These are phyloP conservation scores for Russula griseocarnosa DNA, from an alignment of 768 basidiomycete species.

Conservation along the genomic window DNA sequence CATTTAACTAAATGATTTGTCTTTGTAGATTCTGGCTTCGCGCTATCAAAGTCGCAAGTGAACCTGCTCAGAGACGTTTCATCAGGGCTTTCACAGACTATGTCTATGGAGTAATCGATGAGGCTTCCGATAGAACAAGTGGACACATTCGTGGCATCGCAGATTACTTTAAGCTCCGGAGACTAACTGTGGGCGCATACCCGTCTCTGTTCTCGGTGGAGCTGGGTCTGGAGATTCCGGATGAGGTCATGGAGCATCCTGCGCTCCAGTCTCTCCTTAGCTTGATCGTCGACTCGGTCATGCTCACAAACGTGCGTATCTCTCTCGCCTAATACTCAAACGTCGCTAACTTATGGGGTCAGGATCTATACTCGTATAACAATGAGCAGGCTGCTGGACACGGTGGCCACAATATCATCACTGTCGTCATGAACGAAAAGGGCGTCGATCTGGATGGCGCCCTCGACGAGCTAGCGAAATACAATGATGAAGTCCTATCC, in stretches of 20 bases:
- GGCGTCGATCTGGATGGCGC: slow-evolving; percentile 38
- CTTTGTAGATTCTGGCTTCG: slow-evolving; percentile 15
- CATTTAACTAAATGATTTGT: no score
- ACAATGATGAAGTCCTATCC: slow-evolving; percentile 31
- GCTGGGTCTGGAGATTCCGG: slow-evolving; percentile 40
- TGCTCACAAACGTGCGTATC: slow-evolving; percentile 39
- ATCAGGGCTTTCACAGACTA: slow-evolving; percentile 33
- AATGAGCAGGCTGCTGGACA: slow-evolving; percentile 41
- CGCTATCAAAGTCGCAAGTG: not conserved
- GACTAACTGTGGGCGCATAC: slow-evolving; percentile 40
- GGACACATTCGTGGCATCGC: slow-evolving; percentile 38
- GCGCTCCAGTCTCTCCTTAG: slow-evolving; percentile 34
- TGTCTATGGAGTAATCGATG: slow-evolving; percentile 34
- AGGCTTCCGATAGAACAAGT: slow-evolving; percentile 38
- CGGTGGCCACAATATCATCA: slow-evolving; percentile 42
- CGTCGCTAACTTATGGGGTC: not conserved
- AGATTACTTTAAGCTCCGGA: slow-evolving; percentile 40
- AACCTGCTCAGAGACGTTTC: slow-evolving; percentile 30
- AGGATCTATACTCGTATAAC: slow-evolving; percentile 43
- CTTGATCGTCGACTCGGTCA: slow-evolving; percentile 36
- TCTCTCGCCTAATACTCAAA: not conserved
- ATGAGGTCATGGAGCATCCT: slow-evolving; percentile 42
- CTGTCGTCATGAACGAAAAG: slow-evolving; percentile 40
- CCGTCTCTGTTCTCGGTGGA: slow-evolving; percentile 40
- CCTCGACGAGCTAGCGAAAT: slow-evolving; percentile 36